Evolutionary conservation across 2,329 filamentous ascomycete genomes (phyloP).

Genomic region (Ploettnerulaceae sp.): DNA sequence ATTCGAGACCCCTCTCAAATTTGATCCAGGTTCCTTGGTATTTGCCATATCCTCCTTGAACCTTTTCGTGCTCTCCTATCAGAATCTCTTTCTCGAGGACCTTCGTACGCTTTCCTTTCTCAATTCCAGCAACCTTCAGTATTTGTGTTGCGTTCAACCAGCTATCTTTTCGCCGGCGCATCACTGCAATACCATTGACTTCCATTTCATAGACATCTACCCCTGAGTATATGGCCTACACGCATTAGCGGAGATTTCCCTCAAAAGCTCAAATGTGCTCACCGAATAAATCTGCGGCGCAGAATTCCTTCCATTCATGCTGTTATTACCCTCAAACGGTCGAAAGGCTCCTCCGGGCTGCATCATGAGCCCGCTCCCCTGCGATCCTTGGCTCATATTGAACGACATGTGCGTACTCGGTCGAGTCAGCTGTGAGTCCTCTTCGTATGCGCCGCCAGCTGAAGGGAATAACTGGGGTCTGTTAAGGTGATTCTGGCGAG

Average conservation of each 20-base stretch:
- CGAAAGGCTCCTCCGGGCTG: slow-evolving; percentile 31
- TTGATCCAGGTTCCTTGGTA: slow-evolving; percentile 99
- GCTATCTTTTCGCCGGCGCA: slow-evolving; percentile 90
- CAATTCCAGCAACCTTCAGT: slow-evolving; percentile 92
- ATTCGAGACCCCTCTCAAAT: slow-evolving; percentile 85
- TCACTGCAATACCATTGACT: slow-evolving; percentile 86
- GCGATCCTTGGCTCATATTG: slow-evolving; percentile 34
- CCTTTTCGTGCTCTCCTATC: slow-evolving; percentile 94
- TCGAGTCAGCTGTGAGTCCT: slow-evolving; percentile 18
- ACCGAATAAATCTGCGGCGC: slow-evolving; percentile 60
- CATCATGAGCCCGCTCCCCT: slow-evolving; percentile 33
- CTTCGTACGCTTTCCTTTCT: slow-evolving; percentile 96
- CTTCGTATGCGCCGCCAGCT: slow-evolving; percentile 22
- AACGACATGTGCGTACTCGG: slow-evolving; percentile 31
- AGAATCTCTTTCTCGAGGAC: slow-evolving; percentile 97
- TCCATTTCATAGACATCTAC: slow-evolving; percentile 99
- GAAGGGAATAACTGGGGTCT: slow-evolving; percentile 22
- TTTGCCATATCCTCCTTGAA: slow-evolving; percentile 96
- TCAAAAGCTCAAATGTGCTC: slow-evolving; percentile 25
- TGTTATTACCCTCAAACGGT: slow-evolving; percentile 29
- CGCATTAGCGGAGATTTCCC: slow-evolving; percentile 15
- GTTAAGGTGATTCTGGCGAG: slow-evolving; percentile 30
- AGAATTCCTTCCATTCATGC: slow-evolving; percentile 23
- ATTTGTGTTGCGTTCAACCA: slow-evolving; percentile 99
- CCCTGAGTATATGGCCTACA: slow-evolving; percentile 82